These are phyloP conservation scores for Neurospora sp. DNA, from an alignment of 495 filamentous ascomycete genomes.

Conservation along the genomic window DNA sequence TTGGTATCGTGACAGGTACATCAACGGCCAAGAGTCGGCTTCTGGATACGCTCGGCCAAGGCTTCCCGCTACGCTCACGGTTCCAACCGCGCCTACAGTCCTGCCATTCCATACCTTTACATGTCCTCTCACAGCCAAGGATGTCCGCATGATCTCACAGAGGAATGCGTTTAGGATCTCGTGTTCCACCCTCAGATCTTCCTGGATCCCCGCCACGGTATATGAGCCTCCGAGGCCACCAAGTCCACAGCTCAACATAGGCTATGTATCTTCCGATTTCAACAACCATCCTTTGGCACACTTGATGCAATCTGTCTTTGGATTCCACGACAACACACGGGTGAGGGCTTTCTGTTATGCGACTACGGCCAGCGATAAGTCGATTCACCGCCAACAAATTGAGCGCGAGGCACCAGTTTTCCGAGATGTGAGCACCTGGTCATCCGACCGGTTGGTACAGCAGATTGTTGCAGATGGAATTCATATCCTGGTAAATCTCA, in stretches of 20 bases:
- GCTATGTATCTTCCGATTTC: constrained; percentile 97
- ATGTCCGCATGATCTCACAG: constrained; percentile 92
- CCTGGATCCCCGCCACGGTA: constrained; percentile 76
- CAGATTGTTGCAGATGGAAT: constrained; percentile 91
- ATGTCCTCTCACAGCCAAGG: constrained; percentile 82
- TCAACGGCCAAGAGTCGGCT: constrained; percentile 47
- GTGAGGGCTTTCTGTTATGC: constrained; percentile 92
- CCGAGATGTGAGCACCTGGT: constrained; percentile 78
- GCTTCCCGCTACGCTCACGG: constrained; percentile 61
- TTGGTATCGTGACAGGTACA: constrained; percentile 81
- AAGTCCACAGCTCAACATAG: constrained; percentile 72
- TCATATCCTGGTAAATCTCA: constrained; percentile 93
- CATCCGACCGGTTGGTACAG: constrained; percentile 72
- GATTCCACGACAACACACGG: constrained; percentile 63
- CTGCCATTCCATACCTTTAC: constrained; percentile 99
- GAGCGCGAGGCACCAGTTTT: constrained; percentile 91
- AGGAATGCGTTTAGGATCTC: constrained; percentile 91
- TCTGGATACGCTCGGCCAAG: constrained; percentile 63
- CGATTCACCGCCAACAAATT: constrained; percentile 85
- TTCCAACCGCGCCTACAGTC: constrained; percentile 88
- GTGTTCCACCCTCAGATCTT: constrained; percentile 69
- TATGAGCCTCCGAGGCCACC: constrained; percentile 80
- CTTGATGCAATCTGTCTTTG: constrained; percentile 98
- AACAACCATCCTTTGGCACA: constrained; percentile 98
- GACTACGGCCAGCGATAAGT: constrained; percentile 88